A percentile compares a stretch with the other conserved stretches of the same genome.
Conservation (phyloP, 805 yeast species). For the Spathaspora sp. region DNA sequence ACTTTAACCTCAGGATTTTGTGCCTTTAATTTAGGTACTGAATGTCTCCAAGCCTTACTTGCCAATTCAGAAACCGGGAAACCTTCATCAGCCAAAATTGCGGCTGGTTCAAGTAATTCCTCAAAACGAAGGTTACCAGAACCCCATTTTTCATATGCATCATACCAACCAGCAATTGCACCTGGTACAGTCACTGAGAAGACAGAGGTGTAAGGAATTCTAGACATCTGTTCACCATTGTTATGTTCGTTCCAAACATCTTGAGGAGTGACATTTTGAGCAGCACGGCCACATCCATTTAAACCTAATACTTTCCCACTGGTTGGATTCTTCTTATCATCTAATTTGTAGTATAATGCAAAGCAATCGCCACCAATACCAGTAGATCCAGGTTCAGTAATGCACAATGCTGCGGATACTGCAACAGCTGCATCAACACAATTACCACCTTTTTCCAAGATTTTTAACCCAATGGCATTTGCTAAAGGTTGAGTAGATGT, state of each 20-base stretch:
- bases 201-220: constrained; percentile 52
- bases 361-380: constrained; percentile 73
- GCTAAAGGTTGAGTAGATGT: constrained; percentile 77
- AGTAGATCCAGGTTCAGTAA: constrained; percentile 57
- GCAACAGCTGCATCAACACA: constrained; percentile 65
- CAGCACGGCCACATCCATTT: constrained; percentile 76
- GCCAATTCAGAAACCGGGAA: constrained; percentile 62
- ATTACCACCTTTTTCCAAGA: constrained; percentile 71
- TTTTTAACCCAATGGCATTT: constrained; percentile 64
- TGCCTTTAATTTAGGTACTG: constrained; percentile 33
- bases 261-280: constrained; percentile 47
- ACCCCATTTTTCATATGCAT: constrained; percentile 68
- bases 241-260: constrained; percentile 37
- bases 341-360: constrained; percentile 52
- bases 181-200: constrained; percentile 74
- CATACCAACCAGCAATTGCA: constrained; percentile 76
- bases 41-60: constrained; percentile 44
- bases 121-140: constrained; percentile 58
- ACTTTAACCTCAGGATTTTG: constrained; percentile 31
- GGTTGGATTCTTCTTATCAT: constrained; percentile 24
- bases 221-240: constrained; percentile 38
- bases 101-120: constrained; percentile 61
- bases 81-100: constrained; percentile 66
- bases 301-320: constrained; percentile 51
- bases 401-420: constrained; percentile 51